Conservation (phyloP, 2,329 filamentous ascomycete genomes). For the Tolypocladium paradoxum region DNA sequence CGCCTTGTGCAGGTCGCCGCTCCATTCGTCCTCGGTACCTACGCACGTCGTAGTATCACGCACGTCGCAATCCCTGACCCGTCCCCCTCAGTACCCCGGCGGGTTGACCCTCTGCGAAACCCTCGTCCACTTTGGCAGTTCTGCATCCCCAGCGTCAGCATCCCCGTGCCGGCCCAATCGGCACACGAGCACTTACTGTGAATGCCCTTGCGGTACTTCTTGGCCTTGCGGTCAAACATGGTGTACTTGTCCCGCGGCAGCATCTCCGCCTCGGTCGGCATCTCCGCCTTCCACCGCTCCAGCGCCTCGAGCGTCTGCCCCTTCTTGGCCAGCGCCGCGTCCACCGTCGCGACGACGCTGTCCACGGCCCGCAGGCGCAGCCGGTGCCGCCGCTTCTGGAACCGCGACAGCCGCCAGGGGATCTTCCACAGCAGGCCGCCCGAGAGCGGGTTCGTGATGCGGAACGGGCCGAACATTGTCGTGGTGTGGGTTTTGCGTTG, state of each 20-base stretch:
- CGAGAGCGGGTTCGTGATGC: conserved; percentile 63
- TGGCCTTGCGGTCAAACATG: conserved; percentile 92
- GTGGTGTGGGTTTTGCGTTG: conserved; percentile 1
- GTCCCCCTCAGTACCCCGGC: conserved; percentile 64
- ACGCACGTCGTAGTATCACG: background rate
- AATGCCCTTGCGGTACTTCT: conserved; percentile 91
- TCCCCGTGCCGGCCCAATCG: background rate
- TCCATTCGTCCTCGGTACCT: background rate
- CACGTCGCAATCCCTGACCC: background rate
- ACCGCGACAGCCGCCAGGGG: conserved; percentile 86
- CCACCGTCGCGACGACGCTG: conserved; percentile 72
- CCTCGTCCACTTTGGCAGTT: conserved; percentile 87
- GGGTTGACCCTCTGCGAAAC: conserved; percentile 91
- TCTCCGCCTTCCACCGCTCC: conserved; percentile 86
- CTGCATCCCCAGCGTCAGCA: conserved; percentile 29
- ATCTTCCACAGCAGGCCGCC: conserved; percentile 92
- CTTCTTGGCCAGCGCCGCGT: conserved; percentile 64
- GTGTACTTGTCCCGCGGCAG: conserved; percentile 94
- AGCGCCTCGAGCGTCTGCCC: conserved; percentile 65
- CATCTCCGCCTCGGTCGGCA: conserved; percentile 96
- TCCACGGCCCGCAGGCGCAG: conserved; percentile 78
- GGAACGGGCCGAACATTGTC: conserved; percentile 76
- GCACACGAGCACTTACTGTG: conserved; percentile 59
- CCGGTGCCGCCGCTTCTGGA: conserved; percentile 82
- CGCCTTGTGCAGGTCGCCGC: background rate